Base-by-base conservation (phyloP, 2,329 filamentous ascomycete species). In the Diaporthe helianthi region DNA sequence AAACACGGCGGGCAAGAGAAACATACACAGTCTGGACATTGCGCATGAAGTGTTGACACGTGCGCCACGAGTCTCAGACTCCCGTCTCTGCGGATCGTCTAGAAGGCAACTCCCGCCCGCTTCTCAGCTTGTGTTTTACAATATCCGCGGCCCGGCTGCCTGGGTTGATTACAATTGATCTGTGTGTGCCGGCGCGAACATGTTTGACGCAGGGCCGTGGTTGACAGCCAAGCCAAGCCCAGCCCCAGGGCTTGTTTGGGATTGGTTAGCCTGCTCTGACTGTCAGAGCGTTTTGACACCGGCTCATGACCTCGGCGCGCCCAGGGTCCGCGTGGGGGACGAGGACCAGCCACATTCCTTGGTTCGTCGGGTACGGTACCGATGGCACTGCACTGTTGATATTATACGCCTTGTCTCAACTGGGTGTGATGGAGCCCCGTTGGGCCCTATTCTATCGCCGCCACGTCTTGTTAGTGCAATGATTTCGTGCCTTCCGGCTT, bases 31-130 rank as follows among this genome's bases (percentile, higher is more conserved):
- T 44, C 22, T 55, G 31, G 33, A 31, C 63, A 66, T 52, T 55
- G 46, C 64, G 51, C 64, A 46, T 55, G 64, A 36, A 33, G 24
- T 58, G 36, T 33, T 58, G 64, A 67, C 52, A 67, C 64, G 64
- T 67, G 64, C 64, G 64, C 64, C 64, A 49, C 64, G 53, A 47
- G 64, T 67, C 64, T 67, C 64, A 55, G 41, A 58, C 36, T 67
- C 64, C 51, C 38, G 64, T 29, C 47, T 55, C 51, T 53, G 41
- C 29, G 41, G 51, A n/a, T 66, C n/a, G 52, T 67, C 64, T 52
- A 58, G 64, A 58, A 58, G 26, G 29, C 44, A 63, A 36, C 29
- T 44, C 29, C 52, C 52, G 52, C 36, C 41, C 15, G 41, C n/a
- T 4, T 63, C 49, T 63, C 58, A 63, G 58, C 58, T 63, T 63